Evolutionary conservation across 2,329 filamentous ascomycete genomes (phyloP).

Genomic region (Aspergillus oerlinghausenensis): DNA sequence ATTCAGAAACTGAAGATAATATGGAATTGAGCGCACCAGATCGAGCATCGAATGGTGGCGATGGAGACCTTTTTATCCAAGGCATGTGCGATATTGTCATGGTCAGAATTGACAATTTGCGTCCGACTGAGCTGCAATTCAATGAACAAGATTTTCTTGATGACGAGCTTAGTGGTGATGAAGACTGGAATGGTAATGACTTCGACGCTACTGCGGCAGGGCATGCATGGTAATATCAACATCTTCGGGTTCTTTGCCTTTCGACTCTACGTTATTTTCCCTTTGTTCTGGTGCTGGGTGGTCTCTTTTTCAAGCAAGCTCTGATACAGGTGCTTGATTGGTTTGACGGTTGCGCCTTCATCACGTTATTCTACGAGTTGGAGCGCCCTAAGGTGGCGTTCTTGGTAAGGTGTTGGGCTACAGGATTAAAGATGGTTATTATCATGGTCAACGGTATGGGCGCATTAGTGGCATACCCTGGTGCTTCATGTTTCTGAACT

Average conservation of each 20-base stretch:
- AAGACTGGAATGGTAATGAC: constrained; percentile 56
- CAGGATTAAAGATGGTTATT: neutral
- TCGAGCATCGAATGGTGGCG: constrained; percentile 5
- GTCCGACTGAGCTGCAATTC: constrained; percentile 55
- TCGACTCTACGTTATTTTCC: neutral
- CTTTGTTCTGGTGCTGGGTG: neutral
- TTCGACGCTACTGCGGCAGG: constrained; percentile 16
- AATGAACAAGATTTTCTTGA: constrained; percentile 59
- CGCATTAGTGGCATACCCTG: neutral
- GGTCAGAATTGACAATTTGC: constrained; percentile 58
- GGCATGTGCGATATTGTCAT: constrained; percentile 56
- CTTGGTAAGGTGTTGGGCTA: neutral
- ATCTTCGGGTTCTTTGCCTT: neutral
- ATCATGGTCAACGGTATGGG: neutral
- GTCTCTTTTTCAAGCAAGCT: neutral
- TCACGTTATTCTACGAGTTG: neutral
- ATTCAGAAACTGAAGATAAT: constrained; percentile 23
- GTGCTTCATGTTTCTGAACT: neutral
- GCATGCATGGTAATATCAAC: constrained; percentile 19
- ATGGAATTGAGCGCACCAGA: constrained; percentile 3
- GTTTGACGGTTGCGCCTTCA: neutral
- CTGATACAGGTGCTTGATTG: neutral
- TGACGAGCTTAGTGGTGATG: constrained; percentile 56
- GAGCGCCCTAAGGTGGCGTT: neutral
- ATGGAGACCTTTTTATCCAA: constrained; percentile 39